Base-by-base conservation (phyloP, 352 stramenopile genomes). In the Pythium periplocum region DNA sequence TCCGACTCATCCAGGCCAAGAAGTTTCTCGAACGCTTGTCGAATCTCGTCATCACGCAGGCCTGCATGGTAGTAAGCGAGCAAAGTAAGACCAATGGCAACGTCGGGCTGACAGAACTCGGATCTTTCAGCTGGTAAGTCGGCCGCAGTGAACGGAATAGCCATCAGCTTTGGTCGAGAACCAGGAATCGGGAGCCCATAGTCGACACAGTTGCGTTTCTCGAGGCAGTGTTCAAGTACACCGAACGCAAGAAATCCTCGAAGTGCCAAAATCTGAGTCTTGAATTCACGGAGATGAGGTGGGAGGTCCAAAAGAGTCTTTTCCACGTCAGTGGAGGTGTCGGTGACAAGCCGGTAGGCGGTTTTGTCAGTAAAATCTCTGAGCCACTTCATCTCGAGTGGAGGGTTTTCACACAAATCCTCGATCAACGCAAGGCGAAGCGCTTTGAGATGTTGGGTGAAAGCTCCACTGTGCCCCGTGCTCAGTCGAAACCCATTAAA, bases 21-120 rank as follows among this genome's bases (percentile, higher is more conserved):
- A 4, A 97, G 55, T 30, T 64, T 69, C 39, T 68, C 36, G 30
- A 97, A 80, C 0, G 75, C 55, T 55, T 68, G 59, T 7, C 56
- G 59, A 30, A 96, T 9, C 40, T 97, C 71, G 0, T 66, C 30
- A 2, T 69, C 35, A 1, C 52, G 67, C 2, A 97, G 61, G 0
- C 87, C 87, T 40, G 66, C 53, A 55, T 95, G 73, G 52, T 96
- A 97, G 62, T 96, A 97, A 9, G 76, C 73, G 0, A 97, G 64
- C 10, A 93, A 11, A 3, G 87, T 97, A 2, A 96, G 69, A 6
- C 70, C 57, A 43, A 97, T 85, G 17, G 75, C 78, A 37, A 88
- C 75, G 55, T 96, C 86, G 6, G 87, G 90, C 46, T 97, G 88
- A 43, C 80, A 88, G 65, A 95, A 97, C 57, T 97, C 90, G 3